phyloP scores from a whole-genome alignment of 2,329 filamentous ascomycete genomes.

The Stagonosporopsis vannaccii region DNA sequence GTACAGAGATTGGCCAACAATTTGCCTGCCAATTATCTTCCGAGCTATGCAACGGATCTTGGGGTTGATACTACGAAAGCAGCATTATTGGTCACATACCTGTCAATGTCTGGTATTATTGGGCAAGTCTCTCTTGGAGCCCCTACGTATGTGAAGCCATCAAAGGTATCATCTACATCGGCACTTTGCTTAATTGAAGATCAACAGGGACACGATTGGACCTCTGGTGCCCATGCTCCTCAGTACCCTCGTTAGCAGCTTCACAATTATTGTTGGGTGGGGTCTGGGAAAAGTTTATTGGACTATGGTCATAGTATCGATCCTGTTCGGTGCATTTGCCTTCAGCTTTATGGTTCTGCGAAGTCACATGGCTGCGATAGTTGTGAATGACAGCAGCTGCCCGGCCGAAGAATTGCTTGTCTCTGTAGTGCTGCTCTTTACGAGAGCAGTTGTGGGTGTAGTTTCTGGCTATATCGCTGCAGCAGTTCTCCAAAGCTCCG shows the following conservation, averaged over 20 bases:
- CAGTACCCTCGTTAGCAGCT: slow-evolving; percentile 1
- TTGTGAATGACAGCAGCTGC: neutral
- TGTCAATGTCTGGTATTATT: neutral
- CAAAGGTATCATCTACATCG: neutral
- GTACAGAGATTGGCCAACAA: neutral
- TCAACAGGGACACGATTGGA: neutral
- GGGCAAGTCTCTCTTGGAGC: neutral
- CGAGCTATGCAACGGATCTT: slow-evolving; percentile 2
- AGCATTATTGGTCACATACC: neutral
- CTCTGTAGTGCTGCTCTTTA: slow-evolving; percentile 1
- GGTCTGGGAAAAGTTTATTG: slow-evolving; percentile 1
- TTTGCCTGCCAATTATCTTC: neutral
- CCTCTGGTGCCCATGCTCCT: slow-evolving; percentile 3
- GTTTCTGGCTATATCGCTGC: neutral
- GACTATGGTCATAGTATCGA: neutral
- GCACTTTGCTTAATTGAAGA: neutral
- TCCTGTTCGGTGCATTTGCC: slow-evolving; percentile 1
- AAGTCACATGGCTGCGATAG: neutral
- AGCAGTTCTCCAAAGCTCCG: neutral
- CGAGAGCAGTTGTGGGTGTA: neutral
- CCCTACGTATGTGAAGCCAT: neutral
- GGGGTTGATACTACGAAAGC: neutral
- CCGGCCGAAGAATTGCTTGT: neutral
- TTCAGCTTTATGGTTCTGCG: slow-evolving; percentile 5
- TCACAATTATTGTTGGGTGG: neutral